Conservation (phyloP, 2,329 filamentous ascomycete genomes). For the Fusarium papillatum region DNA sequence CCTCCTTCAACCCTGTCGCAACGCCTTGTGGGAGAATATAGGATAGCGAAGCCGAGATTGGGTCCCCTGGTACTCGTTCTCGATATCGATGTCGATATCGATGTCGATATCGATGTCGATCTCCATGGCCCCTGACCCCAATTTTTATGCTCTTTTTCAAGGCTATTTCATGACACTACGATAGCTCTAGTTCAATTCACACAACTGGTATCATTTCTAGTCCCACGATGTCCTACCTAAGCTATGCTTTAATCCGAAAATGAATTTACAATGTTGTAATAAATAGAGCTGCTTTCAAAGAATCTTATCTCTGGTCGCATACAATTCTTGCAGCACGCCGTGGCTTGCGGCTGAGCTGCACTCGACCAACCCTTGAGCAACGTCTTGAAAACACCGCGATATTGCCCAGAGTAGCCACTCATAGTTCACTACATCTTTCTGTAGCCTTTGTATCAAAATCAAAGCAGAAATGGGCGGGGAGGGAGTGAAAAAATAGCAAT, state of each 20-base stretch:
- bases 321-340: not conserved
- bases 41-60: not conserved
- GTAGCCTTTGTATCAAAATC: not conserved
- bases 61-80: not conserved
- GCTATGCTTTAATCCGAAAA: too few species aligned
- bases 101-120: not conserved
- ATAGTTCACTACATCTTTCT: not conserved
- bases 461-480: not conserved
- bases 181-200: not conserved
- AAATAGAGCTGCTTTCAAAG: not conserved
- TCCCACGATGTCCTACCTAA: not conserved
- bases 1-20: not conserved
- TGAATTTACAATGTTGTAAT: too few species aligned
- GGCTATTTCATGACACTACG: too few species aligned
- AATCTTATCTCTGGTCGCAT: not conserved
- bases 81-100: not conserved
- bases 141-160: too few species aligned
- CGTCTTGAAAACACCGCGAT: not conserved
- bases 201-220: not conserved
- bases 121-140: not conserved
- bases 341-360: not conserved
- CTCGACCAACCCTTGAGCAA: not conserved
- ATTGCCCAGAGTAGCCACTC: not conserved
- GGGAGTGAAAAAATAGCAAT: not conserved
- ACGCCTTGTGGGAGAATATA: not conserved